Conservation (phyloP, 495 filamentous ascomycete species). For the Bacidia rubella region DNA sequence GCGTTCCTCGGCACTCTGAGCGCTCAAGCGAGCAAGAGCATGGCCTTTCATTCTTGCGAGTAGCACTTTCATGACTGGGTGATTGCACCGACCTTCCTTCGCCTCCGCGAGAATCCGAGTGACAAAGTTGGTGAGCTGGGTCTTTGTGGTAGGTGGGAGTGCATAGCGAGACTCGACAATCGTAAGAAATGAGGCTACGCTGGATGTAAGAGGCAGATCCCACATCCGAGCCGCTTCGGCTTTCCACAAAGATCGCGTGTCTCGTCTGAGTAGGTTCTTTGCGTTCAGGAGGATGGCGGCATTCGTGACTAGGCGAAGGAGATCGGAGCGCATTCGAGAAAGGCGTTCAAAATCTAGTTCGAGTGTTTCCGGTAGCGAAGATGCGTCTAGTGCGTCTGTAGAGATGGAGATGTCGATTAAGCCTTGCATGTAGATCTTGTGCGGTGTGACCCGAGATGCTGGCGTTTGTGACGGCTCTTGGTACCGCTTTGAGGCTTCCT, state of each 20-base stretch:
- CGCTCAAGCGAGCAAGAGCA: conserved; percentile 60
- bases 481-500: conserved; percentile 60
- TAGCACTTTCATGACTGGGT: conserved; percentile 27
- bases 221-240: conserved; percentile 67
- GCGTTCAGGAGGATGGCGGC: conserved; percentile 76
- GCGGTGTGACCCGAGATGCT: conserved; percentile 39
- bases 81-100: conserved; percentile 23
- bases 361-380: conserved; percentile 71
- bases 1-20: conserved; percentile 64
- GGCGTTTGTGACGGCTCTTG: conserved; percentile 49
- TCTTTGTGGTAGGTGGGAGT: conserved; percentile 48
- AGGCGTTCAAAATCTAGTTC: conserved; percentile 65
- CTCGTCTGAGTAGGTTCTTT: conserved; percentile 90
- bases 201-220: conserved; percentile 40
- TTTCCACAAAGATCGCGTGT: conserved; percentile 83
- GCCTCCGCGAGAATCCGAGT: conserved; percentile 39
- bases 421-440: conserved; percentile 71
- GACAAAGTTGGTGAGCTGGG: conserved; percentile 34
- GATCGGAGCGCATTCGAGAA: conserved; percentile 47
- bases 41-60: conserved; percentile 35
- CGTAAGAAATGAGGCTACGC: conserved; percentile 53
- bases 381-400: conserved; percentile 38
- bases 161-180: conserved; percentile 67
- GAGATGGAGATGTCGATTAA: conserved; percentile 52
- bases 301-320: conserved; percentile 64